phyloP scores from a whole-genome alignment of 805 yeast genomes.

The Nakazawaea siamensis region DNA sequence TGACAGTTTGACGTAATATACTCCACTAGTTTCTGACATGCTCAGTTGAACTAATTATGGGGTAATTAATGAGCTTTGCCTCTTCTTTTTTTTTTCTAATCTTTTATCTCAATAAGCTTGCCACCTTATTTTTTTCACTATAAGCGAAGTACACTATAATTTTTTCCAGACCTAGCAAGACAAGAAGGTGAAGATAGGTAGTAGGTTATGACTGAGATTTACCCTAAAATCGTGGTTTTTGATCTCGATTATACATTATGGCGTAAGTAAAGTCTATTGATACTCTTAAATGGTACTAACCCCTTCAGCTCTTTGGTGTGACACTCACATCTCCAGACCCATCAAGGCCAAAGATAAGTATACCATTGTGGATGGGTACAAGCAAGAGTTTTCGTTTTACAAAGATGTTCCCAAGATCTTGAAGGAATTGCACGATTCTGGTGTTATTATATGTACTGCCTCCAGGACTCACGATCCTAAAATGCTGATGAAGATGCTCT shows the following conservation, averaged over 20 bases:
- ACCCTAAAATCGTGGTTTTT: constrained; percentile 55
- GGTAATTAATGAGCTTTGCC: too few relatives aligned
- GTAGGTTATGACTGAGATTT: constrained; percentile 1
- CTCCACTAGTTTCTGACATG: too few relatives aligned
- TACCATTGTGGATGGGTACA: constrained; percentile 42
- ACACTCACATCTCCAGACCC: constrained; percentile 60
- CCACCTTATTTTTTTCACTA: constrained; percentile 3
- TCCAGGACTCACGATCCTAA: constrained; percentile 74
- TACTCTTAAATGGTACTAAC: not conserved
- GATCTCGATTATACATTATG: constrained; percentile 73
- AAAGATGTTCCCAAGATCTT: constrained; percentile 63
- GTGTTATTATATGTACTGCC: constrained; percentile 56
- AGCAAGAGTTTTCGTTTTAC: constrained; percentile 50
- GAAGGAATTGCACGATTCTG: constrained; percentile 35
- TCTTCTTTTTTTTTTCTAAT: too few relatives aligned
- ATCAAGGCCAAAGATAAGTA: constrained; percentile 27
- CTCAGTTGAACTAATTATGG: too few relatives aligned
- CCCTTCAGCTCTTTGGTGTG: constrained; percentile 57
- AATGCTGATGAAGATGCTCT: constrained; percentile 60
- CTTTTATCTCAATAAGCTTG: too few relatives aligned
- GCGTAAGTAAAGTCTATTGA: constrained; percentile 36
- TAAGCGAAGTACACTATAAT: too few relatives aligned
- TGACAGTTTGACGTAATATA: too few relatives aligned
- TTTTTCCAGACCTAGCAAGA: too few relatives aligned
- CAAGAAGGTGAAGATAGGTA: not conserved